Percentiles rank a stretch among this genome's conserved stretches.
Evolutionary conservation across 495 filamentous ascomycete species (phyloP).

Genomic region (Hyaloscypha bicolor): DNA sequence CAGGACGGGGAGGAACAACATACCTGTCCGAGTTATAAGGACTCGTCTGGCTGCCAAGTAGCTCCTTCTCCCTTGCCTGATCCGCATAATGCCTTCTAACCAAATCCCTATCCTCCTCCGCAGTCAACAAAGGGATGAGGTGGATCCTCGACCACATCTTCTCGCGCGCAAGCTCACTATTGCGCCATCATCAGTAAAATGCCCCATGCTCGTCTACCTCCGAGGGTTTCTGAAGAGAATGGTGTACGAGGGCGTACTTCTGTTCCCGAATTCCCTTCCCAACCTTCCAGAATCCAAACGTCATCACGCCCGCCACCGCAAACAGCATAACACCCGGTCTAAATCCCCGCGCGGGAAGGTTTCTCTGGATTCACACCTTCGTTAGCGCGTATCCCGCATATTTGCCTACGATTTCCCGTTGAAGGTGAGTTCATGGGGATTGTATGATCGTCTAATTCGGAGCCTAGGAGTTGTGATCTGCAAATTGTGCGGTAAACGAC

Average conservation of each 20-base stretch:
- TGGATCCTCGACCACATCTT: conserved; percentile 98
- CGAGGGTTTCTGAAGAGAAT: background rate
- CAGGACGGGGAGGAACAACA: conserved; percentile 35
- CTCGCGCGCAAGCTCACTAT: conserved; percentile 88
- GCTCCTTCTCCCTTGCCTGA: conserved; percentile 83
- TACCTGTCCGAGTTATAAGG: conserved; percentile 90
- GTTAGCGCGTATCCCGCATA: conserved; percentile 6
- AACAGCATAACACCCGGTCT: conserved; percentile 75
- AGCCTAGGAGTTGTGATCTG: background rate
- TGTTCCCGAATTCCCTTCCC: conserved; percentile 79
- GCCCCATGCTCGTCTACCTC: background rate
- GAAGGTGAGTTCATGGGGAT: background rate
- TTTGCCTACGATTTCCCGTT: background rate
- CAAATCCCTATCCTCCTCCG: conserved; percentile 93
- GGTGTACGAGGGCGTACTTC: conserved; percentile 61
- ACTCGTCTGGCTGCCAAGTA: conserved; percentile 75
- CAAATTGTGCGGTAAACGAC: conserved; percentile 26
- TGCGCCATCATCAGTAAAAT: conserved; percentile 7
- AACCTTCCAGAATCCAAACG: conserved; percentile 85
- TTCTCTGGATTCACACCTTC: conserved; percentile 59
- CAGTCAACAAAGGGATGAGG: conserved; percentile 88
- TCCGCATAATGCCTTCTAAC: conserved; percentile 84
- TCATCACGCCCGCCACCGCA: conserved; percentile 73
- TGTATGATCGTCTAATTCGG: background rate
- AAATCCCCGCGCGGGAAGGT: conserved; percentile 91